Evolutionary conservation across 2,329 filamentous ascomycete species (phyloP).

Genomic region (Sphaerulina vaccinii): DNA sequence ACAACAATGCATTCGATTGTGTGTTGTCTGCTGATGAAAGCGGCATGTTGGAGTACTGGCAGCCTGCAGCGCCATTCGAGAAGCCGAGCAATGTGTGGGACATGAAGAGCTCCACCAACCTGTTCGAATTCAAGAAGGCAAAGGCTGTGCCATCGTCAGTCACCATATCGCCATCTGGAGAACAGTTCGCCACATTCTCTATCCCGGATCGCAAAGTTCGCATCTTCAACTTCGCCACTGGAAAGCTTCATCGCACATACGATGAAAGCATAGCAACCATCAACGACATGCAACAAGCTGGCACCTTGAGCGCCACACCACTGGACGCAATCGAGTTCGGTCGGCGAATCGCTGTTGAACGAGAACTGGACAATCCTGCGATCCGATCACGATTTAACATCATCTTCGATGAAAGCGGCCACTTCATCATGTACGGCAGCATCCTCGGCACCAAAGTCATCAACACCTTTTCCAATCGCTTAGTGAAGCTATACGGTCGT

Average conservation of each 20-base stretch:
- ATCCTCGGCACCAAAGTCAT: constrained; percentile 91
- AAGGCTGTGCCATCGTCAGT: constrained; percentile 81
- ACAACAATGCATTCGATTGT: constrained; percentile 85
- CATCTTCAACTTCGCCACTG: constrained; percentile 87
- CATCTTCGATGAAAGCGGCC: constrained; percentile 90
- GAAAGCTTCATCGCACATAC: constrained; percentile 86
- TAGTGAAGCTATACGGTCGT: constrained; percentile 84
- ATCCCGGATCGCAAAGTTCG: constrained; percentile 91
- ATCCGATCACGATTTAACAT: constrained; percentile 75
- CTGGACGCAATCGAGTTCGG: constrained; percentile 92
- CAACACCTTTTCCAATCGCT: constrained; percentile 90
- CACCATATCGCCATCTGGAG: constrained; percentile 79
- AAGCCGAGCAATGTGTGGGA: constrained; percentile 90
- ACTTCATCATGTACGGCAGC: constrained; percentile 93
- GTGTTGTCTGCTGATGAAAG: constrained; percentile 84
- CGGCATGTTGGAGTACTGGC: constrained; percentile 98
- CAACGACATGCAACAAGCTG: constrained; percentile 94
- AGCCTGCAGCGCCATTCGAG: constrained; percentile 74
- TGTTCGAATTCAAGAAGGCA: constrained; percentile 95
- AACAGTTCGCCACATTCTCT: constrained; percentile 84
- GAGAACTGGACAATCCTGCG: constrained; percentile 72
- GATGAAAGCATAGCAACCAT: constrained; percentile 89
- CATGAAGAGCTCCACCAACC: constrained; percentile 87
- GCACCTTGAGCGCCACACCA: constrained; percentile 69
- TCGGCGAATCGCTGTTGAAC: constrained; percentile 78